Conservation (phyloP, 345 rosid genomes). For the Citrus maxima region DNA sequence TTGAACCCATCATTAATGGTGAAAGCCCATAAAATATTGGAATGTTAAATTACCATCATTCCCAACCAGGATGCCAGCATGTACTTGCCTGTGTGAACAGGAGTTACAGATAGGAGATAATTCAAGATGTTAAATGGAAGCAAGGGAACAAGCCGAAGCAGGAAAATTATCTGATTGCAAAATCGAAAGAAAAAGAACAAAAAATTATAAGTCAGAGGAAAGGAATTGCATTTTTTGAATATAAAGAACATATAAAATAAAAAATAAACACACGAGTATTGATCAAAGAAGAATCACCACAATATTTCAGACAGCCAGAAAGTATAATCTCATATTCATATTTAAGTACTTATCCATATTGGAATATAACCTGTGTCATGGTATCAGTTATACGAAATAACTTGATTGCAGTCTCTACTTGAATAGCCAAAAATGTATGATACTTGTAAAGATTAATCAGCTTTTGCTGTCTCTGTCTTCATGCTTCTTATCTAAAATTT, state of each 20-base stretch:
- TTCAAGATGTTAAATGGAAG: slow-evolving; percentile 61
- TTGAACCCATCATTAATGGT: neutral
- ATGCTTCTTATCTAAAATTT: neutral
- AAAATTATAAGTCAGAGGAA: neutral
- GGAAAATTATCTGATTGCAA: slow-evolving; percentile 46
- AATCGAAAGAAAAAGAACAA: slow-evolving; percentile 11
- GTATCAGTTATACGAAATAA: neutral
- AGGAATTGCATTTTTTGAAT: no score
- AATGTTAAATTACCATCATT: slow-evolving; percentile 42
- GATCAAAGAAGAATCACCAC: no score
- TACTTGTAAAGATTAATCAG: neutral
- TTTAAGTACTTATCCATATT: neutral
- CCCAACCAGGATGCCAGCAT: slow-evolving; percentile 56
- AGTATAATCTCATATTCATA: neutral
- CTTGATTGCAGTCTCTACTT: neutral
- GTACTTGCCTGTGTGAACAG: slow-evolving; percentile 46
- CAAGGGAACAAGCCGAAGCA: slow-evolving; percentile 56
- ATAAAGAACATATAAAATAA: neutral
- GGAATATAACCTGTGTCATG: neutral
- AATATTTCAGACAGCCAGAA: neutral
- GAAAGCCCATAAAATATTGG: neutral
- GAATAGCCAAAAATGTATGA: neutral
- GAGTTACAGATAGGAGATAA: slow-evolving; percentile 56
- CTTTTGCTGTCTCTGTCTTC: neutral
- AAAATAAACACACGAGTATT: neutral